These are phyloP conservation scores for Tuber calosporum DNA, from an alignment of 495 filamentous ascomycete genomes.

Conservation along the genomic window DNA sequence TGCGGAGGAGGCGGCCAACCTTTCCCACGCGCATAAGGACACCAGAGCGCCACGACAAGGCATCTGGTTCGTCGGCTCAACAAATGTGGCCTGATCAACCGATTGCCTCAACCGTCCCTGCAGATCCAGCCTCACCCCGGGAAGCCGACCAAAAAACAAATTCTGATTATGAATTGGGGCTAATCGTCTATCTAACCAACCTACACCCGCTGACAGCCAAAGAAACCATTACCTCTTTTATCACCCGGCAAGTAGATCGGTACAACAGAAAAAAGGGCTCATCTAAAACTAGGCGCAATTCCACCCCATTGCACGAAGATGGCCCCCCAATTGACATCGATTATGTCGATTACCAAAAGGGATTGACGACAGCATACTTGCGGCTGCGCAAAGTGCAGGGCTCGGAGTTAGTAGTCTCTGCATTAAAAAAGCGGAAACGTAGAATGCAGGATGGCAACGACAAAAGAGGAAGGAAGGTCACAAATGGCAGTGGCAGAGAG, in stretches of 20 bases:
- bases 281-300: neutral
- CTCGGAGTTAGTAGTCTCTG: slow-evolving; percentile 31
- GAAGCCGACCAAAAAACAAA: slow-evolving; percentile 1
- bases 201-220: slow-evolving; percentile 30
- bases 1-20: slow-evolving; percentile 10
- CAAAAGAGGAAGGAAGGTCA: slow-evolving; percentile 28
- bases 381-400: slow-evolving; percentile 29
- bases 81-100: neutral
- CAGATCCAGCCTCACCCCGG: neutral
- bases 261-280: slow-evolving; percentile 25
- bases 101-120: neutral
- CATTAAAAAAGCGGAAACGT: slow-evolving; percentile 33
- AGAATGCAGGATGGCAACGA: slow-evolving; percentile 35
- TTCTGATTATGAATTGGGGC: slow-evolving; percentile 19
- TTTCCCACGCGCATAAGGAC: neutral
- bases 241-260: slow-evolving; percentile 28
- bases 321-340: slow-evolving; percentile 23
- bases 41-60: neutral
- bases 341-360: slow-evolving; percentile 40
- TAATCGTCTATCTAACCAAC: slow-evolving; percentile 38
- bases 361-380: slow-evolving; percentile 29
- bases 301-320: neutral
- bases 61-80: slow-evolving; percentile 5
- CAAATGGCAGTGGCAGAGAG: neutral
- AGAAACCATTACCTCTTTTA: slow-evolving; percentile 30